Evolutionary conservation across 2,329 filamentous ascomycete genomes (phyloP), one percentile per base, ranked within the genome.

Genomic region (Curvularia sp.): DNA sequence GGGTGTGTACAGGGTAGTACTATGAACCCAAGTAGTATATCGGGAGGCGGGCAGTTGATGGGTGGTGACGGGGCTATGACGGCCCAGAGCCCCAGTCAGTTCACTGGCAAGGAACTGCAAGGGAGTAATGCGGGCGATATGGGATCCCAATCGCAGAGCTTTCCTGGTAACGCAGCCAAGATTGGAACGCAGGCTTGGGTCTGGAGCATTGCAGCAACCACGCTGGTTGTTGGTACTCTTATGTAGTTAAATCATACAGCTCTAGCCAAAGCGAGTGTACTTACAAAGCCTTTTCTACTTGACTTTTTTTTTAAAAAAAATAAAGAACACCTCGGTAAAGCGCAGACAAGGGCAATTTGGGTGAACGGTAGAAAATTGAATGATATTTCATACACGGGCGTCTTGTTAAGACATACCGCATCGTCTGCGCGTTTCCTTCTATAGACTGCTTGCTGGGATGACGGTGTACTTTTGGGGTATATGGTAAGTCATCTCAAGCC

Each of bases 1-100:
- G 54, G 53, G 51, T 76, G 74, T 53, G 71, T 76, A 2, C 18
- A 69, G 42, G 71, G 69, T 1, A 75, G 72, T 55, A 75, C 68
- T 12, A 67, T 71, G 9, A 61, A 72, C 60, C 59, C 65, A 51
- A 71, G 67, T 28, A 69, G 64, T 57, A 51, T 76, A 5, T 70
- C 60, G 56, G 73, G 67, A 5, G 74, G 74, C 25, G 73, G 73
- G 0, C 73, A 76, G 61, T 56, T 64, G 45, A 70, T 65, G 55
- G 65, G 65, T 32, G 72, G 72, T 4, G 66, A 69, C 54, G 68
- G 66, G 8, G 49, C 53, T 13, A 42, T 61, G 28, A 60, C 50
- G 18, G 21, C 39, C 18, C 49, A 57, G 55, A 53, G 55, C 25
- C 19, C 30, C n/a, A 53, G 50, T n/a, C 53, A 30, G 36, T 56